phyloP scores from a whole-genome alignment of 495 filamentous ascomycete genomes.

The Filosporella fistucella region DNA sequence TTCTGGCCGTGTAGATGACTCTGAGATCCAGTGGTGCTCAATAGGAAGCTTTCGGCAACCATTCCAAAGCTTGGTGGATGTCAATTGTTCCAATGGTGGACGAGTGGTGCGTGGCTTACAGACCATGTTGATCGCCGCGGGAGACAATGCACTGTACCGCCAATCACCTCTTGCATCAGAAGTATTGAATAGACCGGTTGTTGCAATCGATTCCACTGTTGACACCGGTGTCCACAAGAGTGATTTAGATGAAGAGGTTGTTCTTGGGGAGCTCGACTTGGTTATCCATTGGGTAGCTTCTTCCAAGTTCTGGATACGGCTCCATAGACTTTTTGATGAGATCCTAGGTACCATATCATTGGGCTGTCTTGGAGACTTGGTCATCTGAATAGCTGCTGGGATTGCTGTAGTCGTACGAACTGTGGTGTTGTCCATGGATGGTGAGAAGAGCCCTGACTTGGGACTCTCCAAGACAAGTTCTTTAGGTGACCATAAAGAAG shows the following conservation, averaged over 20 bases:
- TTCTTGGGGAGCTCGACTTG: background rate
- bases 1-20: conserved; percentile 21
- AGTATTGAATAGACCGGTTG: conserved; percentile 15
- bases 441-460: conserved; percentile 9
- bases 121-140: conserved; percentile 18
- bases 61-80: conserved; percentile 18
- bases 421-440: background rate
- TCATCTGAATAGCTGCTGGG: conserved; percentile 10
- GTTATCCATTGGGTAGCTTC: conserved; percentile 4
- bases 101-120: conserved; percentile 16
- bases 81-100: conserved; percentile 3
- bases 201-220: background rate
- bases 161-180: conserved; percentile 1
- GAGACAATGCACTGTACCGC: conserved; percentile 10
- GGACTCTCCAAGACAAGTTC: background rate
- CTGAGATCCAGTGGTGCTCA: conserved; percentile 25
- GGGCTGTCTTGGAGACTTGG: conserved; percentile 6
- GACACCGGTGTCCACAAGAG: conserved; percentile 21
- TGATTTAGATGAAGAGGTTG: background rate
- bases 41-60: background rate
- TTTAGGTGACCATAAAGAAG: conserved; percentile 5
- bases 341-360: conserved; percentile 1
- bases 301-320: background rate
- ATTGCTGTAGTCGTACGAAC: conserved; percentile 11
- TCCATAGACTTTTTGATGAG: conserved; percentile 14